Evolutionary conservation across 306 rosid genomes (phyloP).

Genomic region (Styphnolobium japonicum): DNA sequence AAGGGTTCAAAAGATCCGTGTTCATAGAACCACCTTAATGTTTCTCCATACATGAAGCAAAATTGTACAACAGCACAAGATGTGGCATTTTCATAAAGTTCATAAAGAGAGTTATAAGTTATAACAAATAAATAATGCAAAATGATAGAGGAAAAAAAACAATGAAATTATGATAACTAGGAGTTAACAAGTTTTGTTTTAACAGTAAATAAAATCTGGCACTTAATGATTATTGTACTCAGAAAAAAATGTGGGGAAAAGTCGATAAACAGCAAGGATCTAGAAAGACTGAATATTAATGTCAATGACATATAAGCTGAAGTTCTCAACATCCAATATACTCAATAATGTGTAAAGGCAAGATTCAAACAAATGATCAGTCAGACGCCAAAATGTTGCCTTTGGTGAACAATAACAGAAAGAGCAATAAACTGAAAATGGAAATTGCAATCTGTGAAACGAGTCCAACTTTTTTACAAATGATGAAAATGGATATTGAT

Average conservation of each 20-base stretch:
- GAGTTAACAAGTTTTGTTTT: neutral
- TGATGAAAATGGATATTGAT: neutral
- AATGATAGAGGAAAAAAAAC: neutral
- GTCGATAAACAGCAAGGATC: neutral
- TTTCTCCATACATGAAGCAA: neutral
- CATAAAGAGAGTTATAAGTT: neutral
- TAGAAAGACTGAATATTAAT: neutral
- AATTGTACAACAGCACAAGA: neutral
- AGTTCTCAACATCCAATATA: conserved; percentile 13
- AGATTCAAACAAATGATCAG: neutral
- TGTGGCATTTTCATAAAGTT: neutral
- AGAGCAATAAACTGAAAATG: neutral
- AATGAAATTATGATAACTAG: neutral
- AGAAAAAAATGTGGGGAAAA: neutral
- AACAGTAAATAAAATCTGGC: neutral
- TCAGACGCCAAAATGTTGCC: neutral
- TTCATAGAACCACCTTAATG: neutral
- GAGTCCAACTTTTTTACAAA: neutral
- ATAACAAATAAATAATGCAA: neutral
- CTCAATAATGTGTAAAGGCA: neutral
- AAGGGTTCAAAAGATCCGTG: neutral
- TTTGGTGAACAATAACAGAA: neutral
- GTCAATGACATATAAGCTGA: neutral
- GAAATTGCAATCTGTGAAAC: conserved; percentile 3
- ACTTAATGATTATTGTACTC: neutral